phyloP scores from a whole-genome alignment of 495 filamentous ascomycete species.

The Penicillium psychrofluorescens region DNA sequence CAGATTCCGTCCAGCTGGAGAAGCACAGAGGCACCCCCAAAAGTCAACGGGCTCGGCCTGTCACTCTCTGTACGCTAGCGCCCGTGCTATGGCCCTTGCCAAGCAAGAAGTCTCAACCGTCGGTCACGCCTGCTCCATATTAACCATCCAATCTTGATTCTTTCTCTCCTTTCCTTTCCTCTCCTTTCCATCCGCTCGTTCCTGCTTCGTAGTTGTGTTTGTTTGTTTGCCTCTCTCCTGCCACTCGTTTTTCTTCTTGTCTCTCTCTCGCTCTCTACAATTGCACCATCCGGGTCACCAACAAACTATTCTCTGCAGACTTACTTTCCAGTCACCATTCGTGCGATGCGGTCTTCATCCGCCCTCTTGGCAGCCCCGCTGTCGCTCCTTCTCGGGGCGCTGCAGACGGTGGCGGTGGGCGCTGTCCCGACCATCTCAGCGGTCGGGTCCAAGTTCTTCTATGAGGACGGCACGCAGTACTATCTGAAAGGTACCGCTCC shows the following conservation, averaged over 20 bases:
- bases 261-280: background rate
- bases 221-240: background rate
- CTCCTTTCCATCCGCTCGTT: too few species aligned
- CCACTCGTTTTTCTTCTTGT: background rate
- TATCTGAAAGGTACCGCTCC: conserved; percentile 63
- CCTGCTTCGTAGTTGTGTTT: background rate
- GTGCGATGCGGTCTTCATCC: conserved; percentile 19
- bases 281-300: background rate
- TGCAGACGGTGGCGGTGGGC: conserved; percentile 17
- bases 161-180: too few species aligned
- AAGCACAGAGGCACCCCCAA: too few species aligned
- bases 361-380: conserved; percentile 11
- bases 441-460: conserved; percentile 82
- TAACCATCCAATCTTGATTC: too few species aligned
- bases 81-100: too few species aligned
- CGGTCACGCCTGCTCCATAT: too few species aligned
- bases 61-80: too few species aligned
- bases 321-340: background rate
- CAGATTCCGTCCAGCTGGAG: too few species aligned
- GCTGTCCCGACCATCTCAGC: conserved; percentile 53
- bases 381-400: conserved; percentile 25
- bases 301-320: background rate
- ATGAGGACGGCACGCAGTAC: conserved; percentile 66
- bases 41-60: too few species aligned
- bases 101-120: too few species aligned